Evolutionary conservation across 164 flowering plant genomes (phyloP).

Genomic region (Platanus orientalis): DNA sequence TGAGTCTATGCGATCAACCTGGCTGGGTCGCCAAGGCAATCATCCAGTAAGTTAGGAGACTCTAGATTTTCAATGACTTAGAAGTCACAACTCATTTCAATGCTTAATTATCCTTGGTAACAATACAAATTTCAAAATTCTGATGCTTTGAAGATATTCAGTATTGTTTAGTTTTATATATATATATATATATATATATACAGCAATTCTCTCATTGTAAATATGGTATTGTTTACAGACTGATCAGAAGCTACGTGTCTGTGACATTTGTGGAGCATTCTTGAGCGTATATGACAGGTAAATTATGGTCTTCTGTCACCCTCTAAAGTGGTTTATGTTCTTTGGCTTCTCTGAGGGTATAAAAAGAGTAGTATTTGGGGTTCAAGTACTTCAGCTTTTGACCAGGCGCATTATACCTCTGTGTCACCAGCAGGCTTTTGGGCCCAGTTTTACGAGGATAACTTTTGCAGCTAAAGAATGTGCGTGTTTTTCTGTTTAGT

Average conservation of each 20-base stretch:
- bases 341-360: constrained; percentile 23
- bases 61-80: too few relatives aligned
- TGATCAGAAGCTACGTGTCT: constrained; percentile 98
- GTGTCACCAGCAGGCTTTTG: constrained; percentile 99
- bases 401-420: constrained; percentile 84
- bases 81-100: too few relatives aligned
- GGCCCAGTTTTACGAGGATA: constrained; percentile 99
- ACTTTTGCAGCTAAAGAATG: constrained; percentile 99
- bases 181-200: background rate
- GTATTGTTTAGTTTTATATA: too few relatives aligned
- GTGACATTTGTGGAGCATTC: constrained; percentile 99
- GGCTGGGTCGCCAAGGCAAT: too few relatives aligned
- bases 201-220: constrained; percentile 1
- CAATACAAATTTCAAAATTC: too few relatives aligned
- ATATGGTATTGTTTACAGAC: constrained; percentile 49
- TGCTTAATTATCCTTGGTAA: too few relatives aligned
- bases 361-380: constrained; percentile 51
- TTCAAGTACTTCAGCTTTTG: constrained; percentile 82
- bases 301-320: constrained; percentile 10
- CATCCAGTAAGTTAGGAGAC: too few relatives aligned
- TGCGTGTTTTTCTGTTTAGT: constrained; percentile 89
- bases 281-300: constrained; percentile 98
- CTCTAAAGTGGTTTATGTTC: constrained; percentile 7
- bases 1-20: too few relatives aligned
- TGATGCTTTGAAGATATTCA: too few relatives aligned